These are phyloP conservation scores for Pseudognaphalium luteoalbum DNA, from an alignment of 129 eudicot genomes.

Conservation along the genomic window DNA sequence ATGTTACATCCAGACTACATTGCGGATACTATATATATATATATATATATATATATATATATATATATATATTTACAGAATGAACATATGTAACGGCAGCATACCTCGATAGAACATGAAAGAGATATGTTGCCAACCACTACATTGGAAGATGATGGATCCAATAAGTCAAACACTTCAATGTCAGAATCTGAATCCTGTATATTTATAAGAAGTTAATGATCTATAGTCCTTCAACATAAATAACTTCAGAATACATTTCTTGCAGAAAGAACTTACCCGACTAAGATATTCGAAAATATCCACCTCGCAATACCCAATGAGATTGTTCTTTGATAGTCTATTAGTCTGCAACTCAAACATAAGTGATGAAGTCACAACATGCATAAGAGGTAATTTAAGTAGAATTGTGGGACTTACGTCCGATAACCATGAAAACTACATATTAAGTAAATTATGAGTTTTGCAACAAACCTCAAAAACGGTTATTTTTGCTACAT, in stretches of 20 bases:
- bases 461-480: slow-evolving; percentile 61
- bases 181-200: slow-evolving; percentile 67
- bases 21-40: not conserved
- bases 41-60: too few species aligned
- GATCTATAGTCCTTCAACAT: slow-evolving; percentile 3
- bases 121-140: slow-evolving; percentile 69
- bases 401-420: not conserved
- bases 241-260: not conserved
- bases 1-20: not conserved
- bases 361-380: slow-evolving; percentile 10
- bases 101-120: slow-evolving; percentile 85
- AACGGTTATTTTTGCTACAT: slow-evolving; percentile 77
- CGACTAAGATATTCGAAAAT: slow-evolving; percentile 63
- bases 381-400: slow-evolving; percentile 9
- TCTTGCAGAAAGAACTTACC: slow-evolving; percentile 45
- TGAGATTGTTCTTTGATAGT: slow-evolving; percentile 69
- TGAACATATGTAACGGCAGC: slow-evolving; percentile 9
- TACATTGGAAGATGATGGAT: slow-evolving; percentile 59
- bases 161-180: slow-evolving; percentile 55
- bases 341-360: slow-evolving; percentile 73
- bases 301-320: slow-evolving; percentile 87
- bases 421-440: slow-evolving; percentile 14
- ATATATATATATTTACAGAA: not conserved
- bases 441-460: not conserved
- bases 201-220: slow-evolving; percentile 10